Percentiles rank a stretch among this genome's conserved stretches.
Conservation (phyloP, 306 rosid genomes). For the Acacia acuminata region DNA sequence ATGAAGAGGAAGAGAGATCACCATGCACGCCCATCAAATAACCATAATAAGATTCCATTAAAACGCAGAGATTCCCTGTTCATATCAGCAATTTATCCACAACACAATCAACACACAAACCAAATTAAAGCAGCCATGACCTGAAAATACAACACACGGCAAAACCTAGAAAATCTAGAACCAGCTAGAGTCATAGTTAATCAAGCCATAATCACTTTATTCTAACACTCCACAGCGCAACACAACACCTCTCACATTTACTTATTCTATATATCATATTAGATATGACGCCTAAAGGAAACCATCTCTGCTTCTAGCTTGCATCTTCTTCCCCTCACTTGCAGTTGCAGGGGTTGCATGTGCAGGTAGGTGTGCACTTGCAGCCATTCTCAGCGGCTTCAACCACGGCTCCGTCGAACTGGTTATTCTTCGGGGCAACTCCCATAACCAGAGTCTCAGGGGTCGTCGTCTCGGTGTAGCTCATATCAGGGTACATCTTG, state of each 20-base stretch:
- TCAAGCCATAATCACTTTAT: constrained; percentile 38
- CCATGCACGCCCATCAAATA: not conserved
- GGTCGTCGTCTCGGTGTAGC: constrained; percentile 48
- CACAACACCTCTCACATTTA: not conserved
- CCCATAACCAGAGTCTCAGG: constrained; percentile 53
- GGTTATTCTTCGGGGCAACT: constrained; percentile 41
- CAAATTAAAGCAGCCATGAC: constrained; percentile 30
- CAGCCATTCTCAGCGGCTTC: constrained; percentile 52
- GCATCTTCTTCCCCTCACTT: constrained; percentile 32
- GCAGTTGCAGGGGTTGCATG: constrained; percentile 77
- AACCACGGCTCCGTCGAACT: constrained; percentile 43
- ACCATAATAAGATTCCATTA: not conserved
- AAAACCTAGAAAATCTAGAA: constrained; percentile 17
- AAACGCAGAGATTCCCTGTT: constrained; percentile 1
- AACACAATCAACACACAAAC: constrained; percentile 8
- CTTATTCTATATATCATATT: not conserved
- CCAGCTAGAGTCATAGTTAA: not conserved
- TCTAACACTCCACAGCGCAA: not conserved
- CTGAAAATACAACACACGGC: not conserved
- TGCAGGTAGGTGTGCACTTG: constrained; percentile 72
- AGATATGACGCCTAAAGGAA: not conserved
- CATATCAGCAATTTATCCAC: not conserved
- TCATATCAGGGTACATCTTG: constrained; percentile 48
- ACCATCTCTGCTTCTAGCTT: constrained; percentile 38
- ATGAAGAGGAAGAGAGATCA: not conserved